Evolutionary conservation across 1,284 basidiomycete genomes (phyloP).

Genomic region (Puccinia sorghi): DNA sequence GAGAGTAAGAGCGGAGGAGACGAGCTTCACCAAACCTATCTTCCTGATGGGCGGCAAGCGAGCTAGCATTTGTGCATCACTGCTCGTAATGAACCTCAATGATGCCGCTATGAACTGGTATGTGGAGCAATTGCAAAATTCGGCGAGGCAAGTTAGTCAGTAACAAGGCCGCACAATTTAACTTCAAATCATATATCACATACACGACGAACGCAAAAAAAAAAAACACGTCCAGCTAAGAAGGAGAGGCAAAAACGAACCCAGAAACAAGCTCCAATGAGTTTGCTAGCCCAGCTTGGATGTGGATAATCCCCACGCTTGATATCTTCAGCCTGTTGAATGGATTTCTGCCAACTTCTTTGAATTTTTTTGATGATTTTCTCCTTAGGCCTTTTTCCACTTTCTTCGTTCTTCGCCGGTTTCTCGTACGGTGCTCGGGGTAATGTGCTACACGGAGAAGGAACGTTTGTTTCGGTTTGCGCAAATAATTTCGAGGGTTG

Average conservation of each 20-base stretch:
- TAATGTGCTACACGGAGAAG: background rate
- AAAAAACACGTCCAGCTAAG: background rate
- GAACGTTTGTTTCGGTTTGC: background rate
- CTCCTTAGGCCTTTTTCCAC: conserved; percentile 25
- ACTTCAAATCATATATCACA: background rate
- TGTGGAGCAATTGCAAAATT: background rate
- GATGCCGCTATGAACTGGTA: conserved; percentile 19
- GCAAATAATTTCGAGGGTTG: background rate
- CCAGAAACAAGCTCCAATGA: conserved; percentile 6
- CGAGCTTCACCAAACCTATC: conserved; percentile 17
- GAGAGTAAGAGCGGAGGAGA: background rate
- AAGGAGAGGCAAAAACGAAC: background rate
- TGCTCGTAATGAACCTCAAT: conserved; percentile 23
- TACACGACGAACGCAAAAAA: background rate
- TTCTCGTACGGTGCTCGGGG: conserved; percentile 38
- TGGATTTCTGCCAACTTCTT: conserved; percentile 36
- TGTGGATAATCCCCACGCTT: conserved; percentile 18
- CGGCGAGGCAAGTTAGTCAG: background rate
- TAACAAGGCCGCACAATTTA: background rate
- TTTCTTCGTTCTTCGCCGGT: background rate
- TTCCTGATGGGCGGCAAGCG: conserved; percentile 34
- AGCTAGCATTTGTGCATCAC: conserved; percentile 17
- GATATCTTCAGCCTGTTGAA: conserved; percentile 32
- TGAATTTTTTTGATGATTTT: conserved; percentile 35
- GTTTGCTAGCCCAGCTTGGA: background rate